These are phyloP conservation scores for Scheffersomyces illinoinensis DNA, from an alignment of 1,139 yeast species.

Conservation along the genomic window DNA sequence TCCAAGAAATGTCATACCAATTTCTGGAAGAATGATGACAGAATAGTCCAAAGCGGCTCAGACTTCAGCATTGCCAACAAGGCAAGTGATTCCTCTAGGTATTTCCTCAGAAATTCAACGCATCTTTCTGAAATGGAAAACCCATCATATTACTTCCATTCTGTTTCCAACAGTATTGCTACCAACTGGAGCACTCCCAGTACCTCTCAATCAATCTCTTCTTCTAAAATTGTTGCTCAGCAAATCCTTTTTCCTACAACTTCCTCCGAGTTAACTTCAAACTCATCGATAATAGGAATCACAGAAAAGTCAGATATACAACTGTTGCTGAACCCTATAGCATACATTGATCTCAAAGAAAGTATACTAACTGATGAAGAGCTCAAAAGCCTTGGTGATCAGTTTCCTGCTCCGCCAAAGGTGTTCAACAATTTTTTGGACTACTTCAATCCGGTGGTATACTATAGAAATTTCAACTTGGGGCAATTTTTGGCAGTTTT, in stretches of 20 bases:
- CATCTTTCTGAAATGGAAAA: conserved; percentile 11
- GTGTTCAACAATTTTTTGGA: conserved; percentile 11
- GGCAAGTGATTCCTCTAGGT: conserved; percentile 13
- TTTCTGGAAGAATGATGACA: conserved; percentile 12
- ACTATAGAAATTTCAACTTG: conserved; percentile 8
- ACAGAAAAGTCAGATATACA: neutral
- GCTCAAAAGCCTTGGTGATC: conserved; percentile 6
- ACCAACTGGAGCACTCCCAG: neutral
- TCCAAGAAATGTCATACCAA: conserved; percentile 13
- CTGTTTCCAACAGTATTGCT: neutral
- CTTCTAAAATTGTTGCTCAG: neutral
- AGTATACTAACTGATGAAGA: conserved; percentile 12
- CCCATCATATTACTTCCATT: conserved; percentile 14
- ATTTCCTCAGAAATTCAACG: conserved; percentile 10
- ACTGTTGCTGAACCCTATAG: neutral
- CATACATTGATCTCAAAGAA: conserved; percentile 4
- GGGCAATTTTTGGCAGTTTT: conserved; percentile 13
- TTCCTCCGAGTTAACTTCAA: neutral
- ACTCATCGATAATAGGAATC: neutral
- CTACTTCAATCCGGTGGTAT: conserved; percentile 14
- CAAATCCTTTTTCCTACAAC: neutral
- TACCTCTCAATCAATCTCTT: neutral
- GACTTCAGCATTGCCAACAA: conserved; percentile 12
- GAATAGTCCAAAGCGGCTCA: conserved; percentile 7
- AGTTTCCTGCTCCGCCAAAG: conserved; percentile 9